phyloP scores from a whole-genome alignment of 108 stramenopile genomes.

The Stephanodiscus triporus region DNA sequence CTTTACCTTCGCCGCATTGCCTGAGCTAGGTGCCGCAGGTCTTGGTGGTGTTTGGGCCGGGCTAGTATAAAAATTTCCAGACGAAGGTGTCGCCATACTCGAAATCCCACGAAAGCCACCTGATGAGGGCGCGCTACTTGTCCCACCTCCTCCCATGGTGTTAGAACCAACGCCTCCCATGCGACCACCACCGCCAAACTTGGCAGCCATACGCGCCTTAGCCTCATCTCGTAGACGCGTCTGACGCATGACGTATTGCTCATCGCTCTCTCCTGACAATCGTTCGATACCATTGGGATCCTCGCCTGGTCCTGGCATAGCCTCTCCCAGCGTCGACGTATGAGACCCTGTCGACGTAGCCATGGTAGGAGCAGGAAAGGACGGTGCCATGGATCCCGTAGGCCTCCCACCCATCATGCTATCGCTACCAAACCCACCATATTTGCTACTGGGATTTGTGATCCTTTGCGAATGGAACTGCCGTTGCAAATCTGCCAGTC shows the following conservation, averaged over 20 bases:
- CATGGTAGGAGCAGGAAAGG: conserved; percentile 14
- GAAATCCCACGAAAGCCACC: conserved; percentile 19
- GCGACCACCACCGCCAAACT: conserved; percentile 76
- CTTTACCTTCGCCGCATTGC: conserved; percentile 45
- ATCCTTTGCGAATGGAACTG: conserved; percentile 69
- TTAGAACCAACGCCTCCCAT: conserved; percentile 43
- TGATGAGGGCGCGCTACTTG: conserved; percentile 34
- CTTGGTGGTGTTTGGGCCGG: conserved; percentile 11
- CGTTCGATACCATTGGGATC: conserved; percentile 89
- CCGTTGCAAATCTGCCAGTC: conserved; percentile 69
- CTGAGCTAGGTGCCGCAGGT: conserved; percentile 31
- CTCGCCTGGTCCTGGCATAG: conserved; percentile 71
- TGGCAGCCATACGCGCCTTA: conserved; percentile 83
- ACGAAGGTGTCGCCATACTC: conserved; percentile 35
- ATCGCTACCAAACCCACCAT: conserved; percentile 81
- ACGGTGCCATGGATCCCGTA: conserved; percentile 5
- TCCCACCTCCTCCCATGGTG: conserved; percentile 35
- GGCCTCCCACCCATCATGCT: conserved; percentile 26
- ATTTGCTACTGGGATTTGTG: conserved; percentile 62
- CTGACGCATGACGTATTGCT: conserved; percentile 91
- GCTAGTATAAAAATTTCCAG: conserved; percentile 31
- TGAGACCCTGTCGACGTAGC: not conserved
- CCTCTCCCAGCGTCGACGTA: conserved; percentile 47
- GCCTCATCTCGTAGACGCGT: conserved; percentile 83
- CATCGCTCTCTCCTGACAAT: conserved; percentile 88